Evolutionary conservation across 2,329 filamentous ascomycete genomes (phyloP), one percentile per base, ranked within the genome.

Genomic region (Botrytis sinoallii): DNA sequence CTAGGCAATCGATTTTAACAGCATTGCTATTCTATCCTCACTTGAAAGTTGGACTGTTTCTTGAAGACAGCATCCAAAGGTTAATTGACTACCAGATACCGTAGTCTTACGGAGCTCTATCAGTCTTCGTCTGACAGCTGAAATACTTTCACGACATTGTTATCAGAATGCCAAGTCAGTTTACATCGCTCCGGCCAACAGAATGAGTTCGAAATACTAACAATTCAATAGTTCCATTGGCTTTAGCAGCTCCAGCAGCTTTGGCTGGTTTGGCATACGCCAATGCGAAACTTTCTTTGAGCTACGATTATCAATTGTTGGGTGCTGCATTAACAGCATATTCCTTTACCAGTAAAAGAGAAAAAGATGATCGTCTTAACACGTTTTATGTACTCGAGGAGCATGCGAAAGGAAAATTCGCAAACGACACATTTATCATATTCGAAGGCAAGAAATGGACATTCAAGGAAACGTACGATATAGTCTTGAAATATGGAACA

Each of bases 301-400:
- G 85, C 80, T 90, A 93, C 80, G 94, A 97, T 82, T 81, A 85
- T 61, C 80, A 83, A 12, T 81, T 94, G 25, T 79, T 95, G n/a
- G 85, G 84, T 48, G 86, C 86, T 70, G 82, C 88, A 57, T 55
- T 88, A 20, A 85, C 85, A 44, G 82, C 86, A 29, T 78, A 84
- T 20, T 75, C 86, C 59, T 83, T 82, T 29, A 81, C 85, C 64
- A 79, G 81, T 14, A 81, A 85, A 75, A 85, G 86, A 75, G 85
- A 90, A 78, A 85, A 85, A 71, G 84, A 83, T 35, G 91, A 92
- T 78, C 87, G 87, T 44, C 81, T 93, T 74, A 95, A 90, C 79
- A 82, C 89, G 69, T 97, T 96, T 83, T 97, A 97, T 82, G 79
- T 84, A 20, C 86, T 97, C 73, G 94, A 97, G 81, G 83, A 87